Base-by-base conservation (phyloP, 2,329 filamentous ascomycete species). In the Leptographium procerum region DNA sequence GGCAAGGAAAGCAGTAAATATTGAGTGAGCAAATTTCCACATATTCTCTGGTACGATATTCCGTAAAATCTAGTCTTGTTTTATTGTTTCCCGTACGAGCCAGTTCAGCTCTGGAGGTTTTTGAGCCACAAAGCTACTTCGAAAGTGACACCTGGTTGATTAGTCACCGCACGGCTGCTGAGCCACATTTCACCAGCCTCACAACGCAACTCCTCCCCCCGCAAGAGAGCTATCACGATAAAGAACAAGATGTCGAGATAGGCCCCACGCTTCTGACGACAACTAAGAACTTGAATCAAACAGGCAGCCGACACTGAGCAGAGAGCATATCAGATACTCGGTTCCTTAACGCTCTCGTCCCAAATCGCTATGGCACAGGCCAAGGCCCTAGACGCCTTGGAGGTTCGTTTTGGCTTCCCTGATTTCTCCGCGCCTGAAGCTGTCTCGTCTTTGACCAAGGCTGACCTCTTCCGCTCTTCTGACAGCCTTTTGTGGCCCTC, bases 401-500 rank as follows among this genome's bases (percentile, higher is more conserved):
- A 83, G 78, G 83, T 84, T 71, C 58, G 71, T 57, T 4, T n/a
- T 33, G 26, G n/a, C 45, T 13, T 45, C n/a, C 24, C 19, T 13
- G 26, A 11, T 4, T n/a, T n/a, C n/a, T n/a, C n/a, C n/a, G n/a
- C n/a, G 13, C 45, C 8, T 4, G 16, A 24, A 24, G 45, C 45
- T n/a, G n/a, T n/a, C n/a, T 11, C 22, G 24, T 48, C 24, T 14
- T 48, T 10, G 10, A 47, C 22, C 43, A 26, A 47, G 14, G 14
- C 45, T n/a, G 34, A 53, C 24, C 52, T 55, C 10, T 28, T 40
- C 4, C 10, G 3, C 2, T 14, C 11, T 10, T 4, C 26, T 4
- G n/a, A 9, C 77, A 96, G 78, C 91, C 91, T n/a, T 97, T 92
- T 75, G 77, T 99, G 61, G 87, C 88, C 56, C 87, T 96, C 63